Evolutionary conservation across 495 filamentous ascomycete genomes (phyloP), one percentile per base, ranked within the genome.

Genomic region (Aspergillus ostianus): DNA sequence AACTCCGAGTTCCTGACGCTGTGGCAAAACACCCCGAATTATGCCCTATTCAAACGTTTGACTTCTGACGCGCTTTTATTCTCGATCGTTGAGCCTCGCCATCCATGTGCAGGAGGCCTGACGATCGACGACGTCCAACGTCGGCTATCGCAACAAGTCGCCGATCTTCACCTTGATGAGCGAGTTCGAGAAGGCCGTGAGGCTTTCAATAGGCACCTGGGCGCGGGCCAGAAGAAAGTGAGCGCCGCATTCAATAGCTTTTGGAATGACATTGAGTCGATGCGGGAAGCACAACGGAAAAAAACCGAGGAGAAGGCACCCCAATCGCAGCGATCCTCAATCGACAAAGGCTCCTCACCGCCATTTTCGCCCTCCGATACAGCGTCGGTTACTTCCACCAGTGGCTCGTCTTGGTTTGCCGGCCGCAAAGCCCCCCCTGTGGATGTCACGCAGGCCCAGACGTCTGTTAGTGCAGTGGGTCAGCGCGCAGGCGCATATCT

Each of bases 111-210:
- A 12, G 95, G 94, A n/a, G 93, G 92, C 1, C 79, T 98, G 45
- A 90, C 90, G 0, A 92, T 98, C 63, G 94, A 98, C 46, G 94
- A 98, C 70, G 87, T 98, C 44, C 93, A 98, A 67, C 83, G 93
- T 36, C 84, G 94, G 29, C 81, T 98, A 26, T 85, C 92, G 18
- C 91, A 95, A 73, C 93, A 92, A 68, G 91, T 92, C 1, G 82
- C 91, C 58, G 92, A 96, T 53, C 81, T 96, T 47, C 92, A 96
- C 72, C 81, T 95, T 0, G 92, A 97, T 67, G 92, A 96, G 64
- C 80, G 87, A 3, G 85, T 96, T 49, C 87, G 89, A 9, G 84
- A 85, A 57, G 86, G 90, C 50, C 84, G 84, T 46, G 92, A 97
- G 64, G 87, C 85, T 1, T 76, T 97, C 10, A 88, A 89, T 45